Conservation (phyloP, 768 basidiomycete genomes). For the Rhizopogon roseolus region DNA sequence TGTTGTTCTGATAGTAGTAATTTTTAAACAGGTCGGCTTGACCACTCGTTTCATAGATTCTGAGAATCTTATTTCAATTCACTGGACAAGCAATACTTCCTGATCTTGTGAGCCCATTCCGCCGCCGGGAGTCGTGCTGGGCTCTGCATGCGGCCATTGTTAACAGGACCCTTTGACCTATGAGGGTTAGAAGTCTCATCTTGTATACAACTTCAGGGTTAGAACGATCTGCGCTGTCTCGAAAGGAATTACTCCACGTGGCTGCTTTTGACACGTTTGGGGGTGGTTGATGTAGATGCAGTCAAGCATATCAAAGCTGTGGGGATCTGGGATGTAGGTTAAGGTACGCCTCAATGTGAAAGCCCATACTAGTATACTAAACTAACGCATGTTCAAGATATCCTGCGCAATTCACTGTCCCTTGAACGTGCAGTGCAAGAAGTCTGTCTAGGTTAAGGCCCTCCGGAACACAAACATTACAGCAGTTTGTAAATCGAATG, state of each 20-base stretch:
- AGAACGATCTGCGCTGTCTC: not conserved
- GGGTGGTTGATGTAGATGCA: not conserved
- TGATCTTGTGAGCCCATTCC: too few species aligned
- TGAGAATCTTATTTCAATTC: not conserved
- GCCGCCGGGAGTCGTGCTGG: not conserved
- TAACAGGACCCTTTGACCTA: not conserved
- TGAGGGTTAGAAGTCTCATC: not conserved
- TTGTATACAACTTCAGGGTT: not conserved
- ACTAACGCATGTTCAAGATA: not conserved
- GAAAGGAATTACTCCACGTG: too few species aligned
- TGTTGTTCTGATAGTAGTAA: not conserved
- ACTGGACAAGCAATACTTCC: too few species aligned
- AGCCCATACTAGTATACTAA: not conserved
- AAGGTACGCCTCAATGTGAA: not conserved
- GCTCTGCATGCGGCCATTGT: not conserved
- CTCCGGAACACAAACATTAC: too few species aligned
- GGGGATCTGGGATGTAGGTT: not conserved
- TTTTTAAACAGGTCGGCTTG: not conserved
- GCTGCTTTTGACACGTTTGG: not conserved
- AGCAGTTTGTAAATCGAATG: too few species aligned
- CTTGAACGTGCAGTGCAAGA: not conserved
- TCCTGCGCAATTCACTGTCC: not conserved
- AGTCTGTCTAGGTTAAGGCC: not conserved
- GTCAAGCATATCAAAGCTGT: not conserved
- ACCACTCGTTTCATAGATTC: not conserved